phyloP scores from a whole-genome alignment of 2,329 filamentous ascomycete genomes.

The Stachybotrys chlorohalonatus region DNA sequence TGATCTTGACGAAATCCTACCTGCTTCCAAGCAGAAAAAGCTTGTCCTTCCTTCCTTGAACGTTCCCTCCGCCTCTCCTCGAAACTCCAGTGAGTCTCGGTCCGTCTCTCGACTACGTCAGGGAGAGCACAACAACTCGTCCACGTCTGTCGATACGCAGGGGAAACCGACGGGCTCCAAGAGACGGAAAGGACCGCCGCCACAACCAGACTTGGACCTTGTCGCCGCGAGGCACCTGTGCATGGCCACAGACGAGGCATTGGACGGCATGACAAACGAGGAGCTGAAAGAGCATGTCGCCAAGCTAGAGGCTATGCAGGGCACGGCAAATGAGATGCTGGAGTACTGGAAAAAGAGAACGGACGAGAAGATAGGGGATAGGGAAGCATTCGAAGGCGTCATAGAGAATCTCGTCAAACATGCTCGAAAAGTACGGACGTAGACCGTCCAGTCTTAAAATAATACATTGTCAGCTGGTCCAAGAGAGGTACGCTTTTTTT shows the following conservation, averaged over 20 bases:
- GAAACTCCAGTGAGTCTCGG: conserved; percentile 46
- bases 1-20: conserved; percentile 93
- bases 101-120: conserved; percentile 37
- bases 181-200: conserved; percentile 49
- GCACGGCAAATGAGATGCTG: conserved; percentile 65
- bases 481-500: conserved; percentile 10
- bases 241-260: conserved; percentile 73
- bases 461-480: conserved; percentile 12
- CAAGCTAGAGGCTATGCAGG: conserved; percentile 59
- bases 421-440: conserved; percentile 76
- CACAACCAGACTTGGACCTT: conserved; percentile 69
- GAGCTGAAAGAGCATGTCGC: conserved; percentile 67
- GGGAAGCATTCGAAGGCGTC: conserved; percentile 90
- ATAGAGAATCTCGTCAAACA: conserved; percentile 96
- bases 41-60: conserved; percentile 86
- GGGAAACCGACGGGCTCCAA: conserved; percentile 38
- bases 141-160: conserved; percentile 50
- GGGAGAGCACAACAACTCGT: conserved; percentile 42
- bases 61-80: conserved; percentile 47
- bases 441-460: conserved; percentile 12
- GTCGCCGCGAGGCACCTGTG: conserved; percentile 71
- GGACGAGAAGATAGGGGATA: conserved; percentile 80
- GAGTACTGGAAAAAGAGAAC: conserved; percentile 83
- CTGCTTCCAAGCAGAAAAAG: conserved; percentile 96
- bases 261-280: conserved; percentile 67